A percentile compares a stretch with the other conserved stretches of the same genome.
phyloP scores from a whole-genome alignment of 805 yeast genomes.

The Saturnispora serradocipensis region DNA sequence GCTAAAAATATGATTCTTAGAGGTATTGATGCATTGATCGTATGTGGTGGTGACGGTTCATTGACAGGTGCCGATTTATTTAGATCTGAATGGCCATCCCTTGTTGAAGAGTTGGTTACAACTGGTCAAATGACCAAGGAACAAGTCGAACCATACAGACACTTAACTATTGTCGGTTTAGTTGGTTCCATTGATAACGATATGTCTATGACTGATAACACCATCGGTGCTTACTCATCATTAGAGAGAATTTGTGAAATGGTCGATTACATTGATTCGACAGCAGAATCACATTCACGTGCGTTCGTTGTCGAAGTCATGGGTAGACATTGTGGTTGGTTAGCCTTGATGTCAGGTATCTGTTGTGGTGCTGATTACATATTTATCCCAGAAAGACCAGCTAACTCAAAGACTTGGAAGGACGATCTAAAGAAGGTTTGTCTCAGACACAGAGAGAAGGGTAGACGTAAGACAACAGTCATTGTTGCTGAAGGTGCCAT shows the following conservation, averaged over 20 bases:
- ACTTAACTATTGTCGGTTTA: constrained; percentile 80
- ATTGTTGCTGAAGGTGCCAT: constrained; percentile 98
- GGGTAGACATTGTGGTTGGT: constrained; percentile 99
- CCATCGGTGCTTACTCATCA: constrained; percentile 94
- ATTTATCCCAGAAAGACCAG: constrained; percentile 91
- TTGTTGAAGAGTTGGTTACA: constrained; percentile 60
- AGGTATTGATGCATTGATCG: constrained; percentile 92
- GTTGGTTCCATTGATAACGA: constrained; percentile 98
- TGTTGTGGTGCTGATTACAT: constrained; percentile 94
- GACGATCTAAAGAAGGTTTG: constrained; percentile 70
- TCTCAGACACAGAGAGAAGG: constrained; percentile 69
- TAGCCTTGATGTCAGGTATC: constrained; percentile 94
- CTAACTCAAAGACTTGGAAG: constrained; percentile 65
- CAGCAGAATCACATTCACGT: constrained; percentile 93
- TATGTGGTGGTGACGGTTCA: constrained; percentile 98
- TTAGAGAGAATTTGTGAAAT: constrained; percentile 87
- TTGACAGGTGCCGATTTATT: constrained; percentile 95
- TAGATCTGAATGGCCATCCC: constrained; percentile 89
- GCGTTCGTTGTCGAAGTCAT: constrained; percentile 97
- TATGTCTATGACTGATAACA: constrained; percentile 94
- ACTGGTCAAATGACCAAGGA: constrained; percentile 48
- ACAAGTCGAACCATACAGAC: constrained; percentile 52
- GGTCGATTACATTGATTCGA: constrained; percentile 95
- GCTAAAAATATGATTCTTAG: constrained; percentile 75
- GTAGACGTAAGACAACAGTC: constrained; percentile 90